Base-by-base conservation (phyloP, 192 early-diverging fungal species). In the Geranomyces michiganensis region DNA sequence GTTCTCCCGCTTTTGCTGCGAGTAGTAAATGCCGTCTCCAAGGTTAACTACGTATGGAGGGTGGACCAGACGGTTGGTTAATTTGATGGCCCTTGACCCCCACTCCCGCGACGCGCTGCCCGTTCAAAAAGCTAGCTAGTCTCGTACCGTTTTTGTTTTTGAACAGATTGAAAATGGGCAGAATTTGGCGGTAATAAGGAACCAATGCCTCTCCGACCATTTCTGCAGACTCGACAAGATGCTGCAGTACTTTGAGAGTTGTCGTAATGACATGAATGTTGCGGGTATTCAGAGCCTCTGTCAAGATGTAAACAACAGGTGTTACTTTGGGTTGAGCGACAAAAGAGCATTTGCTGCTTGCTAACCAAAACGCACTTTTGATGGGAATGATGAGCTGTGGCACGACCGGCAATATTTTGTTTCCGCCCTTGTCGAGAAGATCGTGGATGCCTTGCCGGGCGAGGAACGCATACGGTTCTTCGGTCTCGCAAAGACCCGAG, bases 121-220 rank as follows among this genome's bases (percentile, higher is more conserved):
- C 47, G 13, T n/a, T 14, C 47, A 48, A 48, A 14, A 48, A 48
- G n/a, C n/a, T n/a, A 41, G 36, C 5, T 8, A 9, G 19, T 15
- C 36, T 46, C n/a, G 63, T 74, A 88, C 86, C 84, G 71, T 88
- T 88, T 60, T 84, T 85, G 72, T 88, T 87, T 62, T 88, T 88
- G 77, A 88, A 88, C 9, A 88, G 72, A 58, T 88, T 88, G 69
- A 88, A 88, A 36, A 88, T 78, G 21, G 86, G 86, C 22, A 88
- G 70, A 60, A 88, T 87, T 67, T 88, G 86, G 8, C 86, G 76
- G 71, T 88, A 88, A 68, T 88, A 88, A 0, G 86, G 86, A 9
- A 88, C 86, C 27, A 88, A 77, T 12, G 86, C 86, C 59, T 88
- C 86, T 10, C 86, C 86, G 12, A 88, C 86, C 86, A 88, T 88